Base-by-base conservation (phyloP, 2,329 filamentous ascomycete genomes). In the Tolypocladium cylindrosporum region DNA sequence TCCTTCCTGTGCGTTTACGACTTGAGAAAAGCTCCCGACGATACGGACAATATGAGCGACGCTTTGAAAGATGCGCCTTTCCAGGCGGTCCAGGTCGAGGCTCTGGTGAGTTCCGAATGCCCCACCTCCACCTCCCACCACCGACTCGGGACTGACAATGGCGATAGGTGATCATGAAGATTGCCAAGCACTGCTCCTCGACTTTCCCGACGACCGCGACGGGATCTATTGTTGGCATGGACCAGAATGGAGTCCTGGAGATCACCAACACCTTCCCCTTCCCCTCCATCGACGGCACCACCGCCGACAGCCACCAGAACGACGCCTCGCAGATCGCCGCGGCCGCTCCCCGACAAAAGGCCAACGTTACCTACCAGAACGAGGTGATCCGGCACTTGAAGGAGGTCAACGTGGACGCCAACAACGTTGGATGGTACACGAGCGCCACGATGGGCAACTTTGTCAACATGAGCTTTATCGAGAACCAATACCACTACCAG, bases 391-490 rank as follows among this genome's bases (percentile, higher is more conserved):
- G 91, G 70, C 91, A 94, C 75, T 79, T 97, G 62, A 89, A 93
- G 73, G 94, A 97, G 77, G 94, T 99, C 69, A 99, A 97, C 74
- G 90, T 97, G 60, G 94, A 99, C 74, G 94, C 94, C 64, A 96
- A 97, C 80, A 95, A 91, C 69, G 91, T 96, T 60, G 94, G 94
- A 68, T 99, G 92, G 92, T 99, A 99, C 79, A 97, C 91, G 60
- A 97, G 91, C 78, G 91, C 92, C 63, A 96, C 91, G 74, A 95
- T 99, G 90, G 94, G 94, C 75, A 97, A 96, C 81, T 97, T 97
- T 68, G 83, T 97, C 80, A 97, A 92, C 80, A 75, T 89, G 71
- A 90, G 88, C 79, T 92, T 96, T 71, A 90, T 99, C 75, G 94
- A 99, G 83, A 99, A 97, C 80, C 92, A 97, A 76, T 91, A 86